Evolutionary conservation across 2,329 filamentous ascomycete genomes (phyloP), one percentile per base, ranked within the genome.

Genomic region (Alternaria burnsii): DNA sequence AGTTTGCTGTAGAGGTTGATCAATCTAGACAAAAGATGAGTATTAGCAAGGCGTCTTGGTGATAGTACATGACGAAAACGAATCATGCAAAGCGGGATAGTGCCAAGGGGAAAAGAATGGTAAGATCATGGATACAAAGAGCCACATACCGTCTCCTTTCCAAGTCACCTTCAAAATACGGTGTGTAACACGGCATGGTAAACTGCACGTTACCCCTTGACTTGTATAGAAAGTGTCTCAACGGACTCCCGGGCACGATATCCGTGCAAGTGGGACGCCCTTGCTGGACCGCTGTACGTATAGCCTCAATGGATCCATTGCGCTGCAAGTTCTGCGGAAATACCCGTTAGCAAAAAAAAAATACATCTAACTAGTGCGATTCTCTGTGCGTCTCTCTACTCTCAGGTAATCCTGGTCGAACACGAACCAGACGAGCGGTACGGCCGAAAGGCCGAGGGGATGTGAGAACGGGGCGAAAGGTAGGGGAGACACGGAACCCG

Each of bases 161-260:
- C 47, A 92, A 81, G 4, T 86, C 76, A 3, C 74, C 82, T 24
- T 77, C 78, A 72, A 95, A 95, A 58, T 89, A 82, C 0, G 92
- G 90, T 10, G 88, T 84, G 62, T 93, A 90, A 0, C 91, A 89
- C 1, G 94, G 91, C 92, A 97, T 97, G 68, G 88, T 91, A 78
- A 97, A 99, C 77, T 99, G 96, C 28, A 99, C 95, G 71, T 99
- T 97, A 20, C 90, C 89, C 61, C 92, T 88, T 16, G 92, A 97
- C 79, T 98, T 99, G 84, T 97, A 99, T 18, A 99, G 81, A 74
- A 98, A 99, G 82, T 99, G 95, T 68, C 91, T 89, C 53, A 98
- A 82, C 32, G 91, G 89, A 16, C 90, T 91, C 24, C 91, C 91
- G 0, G 93, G 91, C 1, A 93, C 86, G 59, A 99, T 89, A 60